Evolutionary conservation across 805 yeast genomes (phyloP).

Genomic region (Saccharomycopsis sp.): DNA sequence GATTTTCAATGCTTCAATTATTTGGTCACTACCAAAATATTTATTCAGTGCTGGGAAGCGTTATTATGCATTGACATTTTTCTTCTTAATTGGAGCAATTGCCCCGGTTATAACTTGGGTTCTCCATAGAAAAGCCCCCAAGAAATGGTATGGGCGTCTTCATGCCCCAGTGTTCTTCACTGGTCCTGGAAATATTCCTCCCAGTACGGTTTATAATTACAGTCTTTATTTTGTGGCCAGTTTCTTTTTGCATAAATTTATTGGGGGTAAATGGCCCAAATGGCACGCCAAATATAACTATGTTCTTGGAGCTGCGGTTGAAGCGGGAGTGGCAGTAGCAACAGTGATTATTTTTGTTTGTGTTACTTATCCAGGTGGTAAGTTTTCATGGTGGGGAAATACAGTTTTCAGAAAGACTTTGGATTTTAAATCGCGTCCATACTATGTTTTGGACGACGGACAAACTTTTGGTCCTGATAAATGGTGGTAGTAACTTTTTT

Average conservation of each 20-base stretch:
- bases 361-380: slow-evolving; percentile 35
- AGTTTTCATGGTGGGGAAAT: slow-evolving; percentile 52
- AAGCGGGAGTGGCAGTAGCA: slow-evolving; percentile 53
- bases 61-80: slow-evolving; percentile 46
- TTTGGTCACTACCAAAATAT: slow-evolving; percentile 44
- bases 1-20: slow-evolving; percentile 37
- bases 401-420: slow-evolving; percentile 33
- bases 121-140: slow-evolving; percentile 24
- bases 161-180: slow-evolving; percentile 52
- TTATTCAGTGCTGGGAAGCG: slow-evolving; percentile 39
- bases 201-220: slow-evolving; percentile 64
- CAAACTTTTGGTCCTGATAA: slow-evolving; percentile 38
- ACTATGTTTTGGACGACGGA: slow-evolving; percentile 28
- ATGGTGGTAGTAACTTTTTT: slow-evolving; percentile 31
- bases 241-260: slow-evolving; percentile 32
- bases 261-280: slow-evolving; percentile 35
- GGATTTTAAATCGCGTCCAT: slow-evolving; percentile 27
- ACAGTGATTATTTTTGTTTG: slow-evolving; percentile 44
- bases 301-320: slow-evolving; percentile 49
- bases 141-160: slow-evolving; percentile 28
- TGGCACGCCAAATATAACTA: slow-evolving; percentile 58
- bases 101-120: slow-evolving; percentile 28
- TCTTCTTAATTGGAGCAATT: slow-evolving; percentile 42
- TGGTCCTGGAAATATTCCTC: slow-evolving; percentile 56
- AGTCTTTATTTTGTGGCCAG: slow-evolving; percentile 41